Conservation (phyloP, 495 filamentous ascomycete species). For the Daldinia decipiens region DNA sequence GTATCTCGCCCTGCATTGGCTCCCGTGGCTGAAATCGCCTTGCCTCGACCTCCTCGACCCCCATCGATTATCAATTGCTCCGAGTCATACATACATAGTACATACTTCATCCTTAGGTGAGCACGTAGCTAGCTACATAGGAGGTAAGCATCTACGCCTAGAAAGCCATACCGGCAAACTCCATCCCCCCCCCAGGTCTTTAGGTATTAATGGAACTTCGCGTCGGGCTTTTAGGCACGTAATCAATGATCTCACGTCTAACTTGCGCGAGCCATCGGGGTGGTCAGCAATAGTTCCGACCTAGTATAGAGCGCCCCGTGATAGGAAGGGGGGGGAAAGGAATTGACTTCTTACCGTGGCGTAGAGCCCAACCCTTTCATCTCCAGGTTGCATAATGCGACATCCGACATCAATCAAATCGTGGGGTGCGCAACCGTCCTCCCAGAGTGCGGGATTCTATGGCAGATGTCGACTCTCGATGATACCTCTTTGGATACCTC, state of each 20-base stretch:
- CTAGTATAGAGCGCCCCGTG: not conserved
- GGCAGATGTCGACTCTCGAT: constrained; percentile 10
- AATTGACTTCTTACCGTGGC: constrained; percentile 37
- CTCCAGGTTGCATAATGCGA: constrained; percentile 11
- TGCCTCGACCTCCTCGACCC: constrained; percentile 5
- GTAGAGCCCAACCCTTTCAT: constrained; percentile 9
- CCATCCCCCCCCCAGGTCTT: not conserved
- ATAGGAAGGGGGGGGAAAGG: not conserved
- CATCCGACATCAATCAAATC: constrained; percentile 12
- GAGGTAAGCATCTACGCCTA: not conserved
- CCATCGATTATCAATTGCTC: constrained; percentile 38
- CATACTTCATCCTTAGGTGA: constrained; percentile 3
- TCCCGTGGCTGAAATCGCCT: constrained; percentile 41
- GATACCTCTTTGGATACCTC: not conserved
- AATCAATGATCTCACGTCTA: constrained; percentile 32
- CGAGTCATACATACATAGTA: constrained; percentile 34
- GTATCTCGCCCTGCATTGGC: constrained; percentile 39
- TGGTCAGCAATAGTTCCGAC: constrained; percentile 19
- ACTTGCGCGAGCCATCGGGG: constrained; percentile 3
- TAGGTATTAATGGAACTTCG: constrained; percentile 14
- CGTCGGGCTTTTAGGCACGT: constrained; percentile 42
- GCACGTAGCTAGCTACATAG: not conserved
- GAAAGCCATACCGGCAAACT: not conserved
- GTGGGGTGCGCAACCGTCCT: constrained; percentile 6
- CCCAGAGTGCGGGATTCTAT: not conserved